These are phyloP conservation scores for Steccherinum ochraceum DNA, from an alignment of 768 basidiomycete species.

Conservation along the genomic window DNA sequence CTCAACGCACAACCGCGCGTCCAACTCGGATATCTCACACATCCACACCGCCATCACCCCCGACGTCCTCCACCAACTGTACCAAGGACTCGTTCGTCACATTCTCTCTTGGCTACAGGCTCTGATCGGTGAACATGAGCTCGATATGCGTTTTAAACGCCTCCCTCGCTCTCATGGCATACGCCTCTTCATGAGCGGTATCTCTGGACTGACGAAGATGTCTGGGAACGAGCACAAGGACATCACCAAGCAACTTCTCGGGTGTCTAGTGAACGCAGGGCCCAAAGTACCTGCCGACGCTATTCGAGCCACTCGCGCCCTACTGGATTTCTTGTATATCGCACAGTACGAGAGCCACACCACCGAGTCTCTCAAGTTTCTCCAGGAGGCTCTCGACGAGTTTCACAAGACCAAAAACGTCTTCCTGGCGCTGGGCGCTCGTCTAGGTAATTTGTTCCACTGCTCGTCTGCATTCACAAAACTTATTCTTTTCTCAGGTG, in stretches of 20 bases:
- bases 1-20: not conserved
- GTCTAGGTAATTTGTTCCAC: too few species aligned
- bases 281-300: not conserved
- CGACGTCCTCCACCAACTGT: conserved; percentile 38
- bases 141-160: conserved; percentile 11
- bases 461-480: too few species aligned
- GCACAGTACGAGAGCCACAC: conserved; percentile 16
- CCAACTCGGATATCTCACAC: too few species aligned
- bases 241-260: conserved; percentile 11
- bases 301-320: conserved; percentile 5
- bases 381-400: conserved; percentile 4
- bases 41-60: conserved; percentile 32
- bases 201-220: conserved; percentile 32
- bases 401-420: conserved; percentile 32
- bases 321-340: conserved; percentile 22
- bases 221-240: conserved; percentile 35
- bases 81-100: conserved; percentile 42
- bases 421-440: conserved; percentile 29
- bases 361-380: not conserved
- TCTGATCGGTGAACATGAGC: conserved; percentile 6
- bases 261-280: not conserved
- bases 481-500: too few species aligned
- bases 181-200: conserved; percentile 16
- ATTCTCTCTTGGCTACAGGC: conserved; percentile 30
- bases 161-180: conserved; percentile 7